Conservation (phyloP, 208 protist species). For the Acanthamoeba royreba region DNA sequence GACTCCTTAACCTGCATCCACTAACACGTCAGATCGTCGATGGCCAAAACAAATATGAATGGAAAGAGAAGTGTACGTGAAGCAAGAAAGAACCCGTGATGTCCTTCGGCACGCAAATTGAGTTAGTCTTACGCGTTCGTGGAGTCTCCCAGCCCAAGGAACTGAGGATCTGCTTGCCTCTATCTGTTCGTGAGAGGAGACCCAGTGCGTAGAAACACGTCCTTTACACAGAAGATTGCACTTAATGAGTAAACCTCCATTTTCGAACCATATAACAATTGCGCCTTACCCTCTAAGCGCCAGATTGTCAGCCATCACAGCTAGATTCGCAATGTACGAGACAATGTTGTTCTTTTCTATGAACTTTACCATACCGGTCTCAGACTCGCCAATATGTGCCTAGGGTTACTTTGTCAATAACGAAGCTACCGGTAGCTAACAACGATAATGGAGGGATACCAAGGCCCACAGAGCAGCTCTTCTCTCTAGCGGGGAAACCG, state of each 20-base stretch:
- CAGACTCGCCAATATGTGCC: constrained; percentile 57
- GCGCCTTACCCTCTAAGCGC: constrained; percentile 46
- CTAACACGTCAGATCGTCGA: too few species aligned
- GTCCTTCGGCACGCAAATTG: constrained; percentile 61
- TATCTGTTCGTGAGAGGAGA: constrained; percentile 55
- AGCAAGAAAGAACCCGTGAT: background rate
- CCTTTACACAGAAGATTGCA: background rate
- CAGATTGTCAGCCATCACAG: constrained; percentile 45
- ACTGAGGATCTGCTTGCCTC: background rate
- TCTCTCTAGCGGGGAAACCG: background rate
- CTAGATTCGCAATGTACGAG: background rate
- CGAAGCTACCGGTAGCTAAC: background rate
- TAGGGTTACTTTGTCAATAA: background rate
- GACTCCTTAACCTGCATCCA: background rate
- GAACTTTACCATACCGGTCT: constrained; percentile 45
- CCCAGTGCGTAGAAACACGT: constrained; percentile 67
- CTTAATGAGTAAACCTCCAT: too few species aligned
- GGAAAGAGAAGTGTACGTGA: background rate
- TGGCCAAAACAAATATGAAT: background rate
- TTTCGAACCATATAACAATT: too few species aligned
- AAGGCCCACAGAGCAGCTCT: constrained; percentile 29
- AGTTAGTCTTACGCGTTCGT: background rate
- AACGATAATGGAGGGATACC: background rate
- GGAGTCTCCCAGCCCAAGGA: constrained; percentile 56
- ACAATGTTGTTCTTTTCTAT: constrained; percentile 17